Percentiles rank a stretch among this genome's conserved stretches.
Evolutionary conservation across 2,329 filamentous ascomycete species (phyloP).

Genomic region (Botrytis medusae): DNA sequence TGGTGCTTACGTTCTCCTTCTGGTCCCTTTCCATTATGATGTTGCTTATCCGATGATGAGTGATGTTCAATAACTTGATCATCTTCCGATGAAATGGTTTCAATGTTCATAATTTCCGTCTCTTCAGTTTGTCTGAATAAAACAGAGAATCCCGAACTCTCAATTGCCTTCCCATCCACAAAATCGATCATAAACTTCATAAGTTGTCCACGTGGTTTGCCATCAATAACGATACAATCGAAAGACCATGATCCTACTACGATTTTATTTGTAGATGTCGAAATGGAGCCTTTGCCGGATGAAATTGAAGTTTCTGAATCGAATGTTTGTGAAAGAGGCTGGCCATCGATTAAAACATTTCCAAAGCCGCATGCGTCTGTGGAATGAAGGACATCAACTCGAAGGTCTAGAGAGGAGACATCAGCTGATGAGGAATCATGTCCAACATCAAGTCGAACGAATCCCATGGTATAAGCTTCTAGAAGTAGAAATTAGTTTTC

Average conservation of each 20-base stretch:
- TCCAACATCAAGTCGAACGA: constrained; percentile 29
- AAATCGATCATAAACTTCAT: constrained; percentile 47
- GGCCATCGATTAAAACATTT: constrained; percentile 50
- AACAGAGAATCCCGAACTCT: constrained; percentile 45
- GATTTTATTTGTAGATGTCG: constrained; percentile 42
- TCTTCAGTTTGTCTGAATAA: constrained; percentile 48
- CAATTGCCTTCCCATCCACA: constrained; percentile 45
- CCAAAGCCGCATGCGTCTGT: constrained; percentile 48
- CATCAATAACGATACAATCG: constrained; percentile 46
- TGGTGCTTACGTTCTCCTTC: background rate
- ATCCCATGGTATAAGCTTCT: constrained; percentile 27
- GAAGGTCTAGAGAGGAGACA: constrained; percentile 36
- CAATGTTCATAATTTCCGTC: constrained; percentile 47
- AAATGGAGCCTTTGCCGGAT: constrained; percentile 45
- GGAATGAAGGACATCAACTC: constrained; percentile 49
- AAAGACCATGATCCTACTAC: constrained; percentile 50
- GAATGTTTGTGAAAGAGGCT: constrained; percentile 43
- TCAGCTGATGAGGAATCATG: constrained; percentile 31
- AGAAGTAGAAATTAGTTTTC: background rate
- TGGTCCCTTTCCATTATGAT: constrained; percentile 17
- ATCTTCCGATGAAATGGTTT: constrained; percentile 42
- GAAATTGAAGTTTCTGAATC: constrained; percentile 22
- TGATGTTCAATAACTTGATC: constrained; percentile 30
- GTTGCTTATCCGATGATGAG: constrained; percentile 22
- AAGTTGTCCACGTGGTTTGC: constrained; percentile 45